Base-by-base conservation (phyloP, 2,329 filamentous ascomycete genomes). In the Neophaeococcomyces aloes region DNA sequence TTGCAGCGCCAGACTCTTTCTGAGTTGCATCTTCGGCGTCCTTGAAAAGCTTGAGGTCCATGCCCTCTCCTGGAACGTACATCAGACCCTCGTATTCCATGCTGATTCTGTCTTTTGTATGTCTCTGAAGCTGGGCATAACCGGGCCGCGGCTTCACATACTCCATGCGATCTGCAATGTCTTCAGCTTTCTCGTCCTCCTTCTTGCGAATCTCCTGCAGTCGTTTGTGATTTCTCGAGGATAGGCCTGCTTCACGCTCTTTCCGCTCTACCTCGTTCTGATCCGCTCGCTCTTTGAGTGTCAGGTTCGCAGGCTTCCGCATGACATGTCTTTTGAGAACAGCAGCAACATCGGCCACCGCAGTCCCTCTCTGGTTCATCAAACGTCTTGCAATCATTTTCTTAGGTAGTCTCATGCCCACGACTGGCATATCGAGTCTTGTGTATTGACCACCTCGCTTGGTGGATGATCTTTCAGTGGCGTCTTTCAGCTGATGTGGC, bases 361-460 rank as follows among this genome's bases (percentile, higher is more conserved):
- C 70, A 45, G 76, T 79, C n/a, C 74, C 75, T 57, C 75, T 78
- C 57, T 81, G 77, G 55, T 81, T 66, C 75, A 79, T 79, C 34
- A 80, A 63, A 34, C 64, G 64, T 44, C 65, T 65, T n/a, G 69
- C 70, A 17, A 71, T 64, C 47, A 48, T 18, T 48, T 68, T 67
- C 59, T 73, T 70, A 49, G 66, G 56, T 54, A 69, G 61, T 32
- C 69, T 50, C 45, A 62, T 57, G 19, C 65, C 64, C 46, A 68
- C 59, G 52, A 67, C 64, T 52, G 62, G 54, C 46, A 53, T 51
- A 54, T 58, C 59, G 45, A 66, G 59, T 46, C 65, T 52, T 46
- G 68, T 58, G 55, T 53, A 47, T 68, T 59, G 10, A 65, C 64
- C 31, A 17, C 18, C 38, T 42, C 33, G 11, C 65, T 57, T 25